Base-by-base conservation (phyloP, 441 rosid genomes). In the Bruguiera hainesii region DNA sequence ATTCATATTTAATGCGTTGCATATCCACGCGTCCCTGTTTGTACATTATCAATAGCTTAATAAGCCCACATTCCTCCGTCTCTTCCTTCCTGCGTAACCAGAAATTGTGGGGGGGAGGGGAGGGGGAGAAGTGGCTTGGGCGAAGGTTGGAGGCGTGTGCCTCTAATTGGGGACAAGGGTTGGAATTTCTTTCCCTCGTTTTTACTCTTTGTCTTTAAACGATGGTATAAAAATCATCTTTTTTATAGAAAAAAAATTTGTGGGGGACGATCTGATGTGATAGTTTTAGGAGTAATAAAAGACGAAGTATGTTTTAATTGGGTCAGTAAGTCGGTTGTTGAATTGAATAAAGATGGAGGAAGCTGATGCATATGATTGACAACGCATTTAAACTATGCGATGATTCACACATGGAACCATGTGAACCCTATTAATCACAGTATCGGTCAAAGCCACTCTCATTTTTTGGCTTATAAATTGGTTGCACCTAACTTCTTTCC, bases 401-500 rank as follows among this genome's bases (percentile, higher is more conserved):
- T 51, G 52, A 26, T 31, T 26, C 19, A 65, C 80, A 79, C 80
- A 76, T 76, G 78, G 26, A 29, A 42, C 78, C 78, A 79, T 65
- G 78, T 76, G 80, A 76, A 16, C 25, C 51, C 46, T 33, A 48
- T 13, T 31, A 31, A 31, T 31, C 66, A 5, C 25, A 21, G 25
- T n/a, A 39, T 31, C 6, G 39, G 33, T 35, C 31, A 28, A 11
- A 60, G 63, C 33, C 21, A 33, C 20, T 0, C 15, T 16, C 7
- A 31, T 26, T 33, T 33, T 9, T 18, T 30, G 46, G 33, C 48
- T 60, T 60, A 31, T 39, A 28, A 35, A 35, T 35, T 35, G 39
- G 39, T 35, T 60, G 63, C 42, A 20, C 31, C 7, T 1, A 7
- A 18, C 63, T 2, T 7, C 13, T 19, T 13, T 20, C 31, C 48